Conservation (phyloP, 2,329 filamentous ascomycete genomes). For the Neofusicoccum parvum region DNA sequence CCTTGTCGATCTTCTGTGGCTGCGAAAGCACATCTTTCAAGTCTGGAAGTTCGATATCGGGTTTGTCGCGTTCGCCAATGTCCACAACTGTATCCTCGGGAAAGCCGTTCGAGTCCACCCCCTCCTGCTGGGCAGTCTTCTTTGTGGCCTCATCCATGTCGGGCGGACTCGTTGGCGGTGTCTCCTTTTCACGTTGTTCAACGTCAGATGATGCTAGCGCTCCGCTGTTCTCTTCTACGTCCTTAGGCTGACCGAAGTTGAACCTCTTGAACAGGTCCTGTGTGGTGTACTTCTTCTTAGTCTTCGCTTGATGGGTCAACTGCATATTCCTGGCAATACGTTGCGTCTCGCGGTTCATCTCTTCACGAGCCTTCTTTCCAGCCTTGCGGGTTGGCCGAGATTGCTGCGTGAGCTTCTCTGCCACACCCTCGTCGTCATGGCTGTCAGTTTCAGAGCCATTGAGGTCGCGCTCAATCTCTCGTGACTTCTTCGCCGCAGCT, state of each 20-base stretch:
- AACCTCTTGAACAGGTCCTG: conserved; percentile 81
- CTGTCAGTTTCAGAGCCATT: conserved; percentile 42
- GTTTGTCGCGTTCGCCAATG: conserved; percentile 17
- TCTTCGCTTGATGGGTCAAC: conserved; percentile 80
- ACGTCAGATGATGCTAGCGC: conserved; percentile 65
- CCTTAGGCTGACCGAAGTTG: conserved; percentile 61
- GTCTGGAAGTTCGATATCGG: conserved; percentile 30
- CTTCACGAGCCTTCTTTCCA: conserved; percentile 90
- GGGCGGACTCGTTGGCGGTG: conserved; percentile 50
- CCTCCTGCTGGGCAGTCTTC: background rate
- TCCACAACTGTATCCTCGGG: conserved; percentile 16
- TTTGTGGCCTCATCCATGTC: conserved; percentile 24
- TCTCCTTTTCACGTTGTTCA: conserved; percentile 39
- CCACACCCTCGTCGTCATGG: conserved; percentile 59
- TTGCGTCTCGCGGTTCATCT: conserved; percentile 90
- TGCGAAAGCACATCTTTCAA: conserved; percentile 34
- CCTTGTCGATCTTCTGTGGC: conserved; percentile 53
- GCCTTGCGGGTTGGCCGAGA: conserved; percentile 77
- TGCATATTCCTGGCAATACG: conserved; percentile 88
- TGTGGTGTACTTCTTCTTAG: conserved; percentile 87
- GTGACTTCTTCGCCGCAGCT: conserved; percentile 23
- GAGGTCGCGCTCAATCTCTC: conserved; percentile 38
- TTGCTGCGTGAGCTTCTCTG: conserved; percentile 62
- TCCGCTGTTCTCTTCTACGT: conserved; percentile 23
- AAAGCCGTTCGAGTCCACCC: background rate